Conservation (phyloP, 345 rosid genomes). For the Mallotus nudiflorus region DNA sequence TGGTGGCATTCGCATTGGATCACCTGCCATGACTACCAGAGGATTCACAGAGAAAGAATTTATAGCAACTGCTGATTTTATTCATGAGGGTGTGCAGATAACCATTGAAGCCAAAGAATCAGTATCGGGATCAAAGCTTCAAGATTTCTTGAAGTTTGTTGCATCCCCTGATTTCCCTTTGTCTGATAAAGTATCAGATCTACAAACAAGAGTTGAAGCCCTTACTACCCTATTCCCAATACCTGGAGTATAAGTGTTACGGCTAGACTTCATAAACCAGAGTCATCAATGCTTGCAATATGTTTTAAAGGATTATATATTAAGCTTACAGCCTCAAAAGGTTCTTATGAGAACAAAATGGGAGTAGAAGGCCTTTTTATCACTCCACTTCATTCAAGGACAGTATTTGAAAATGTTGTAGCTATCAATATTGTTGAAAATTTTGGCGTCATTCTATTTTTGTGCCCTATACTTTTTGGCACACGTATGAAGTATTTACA, state of each 20-base stretch:
- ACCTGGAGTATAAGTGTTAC: constrained; percentile 58
- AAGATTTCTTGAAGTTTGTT: constrained; percentile 70
- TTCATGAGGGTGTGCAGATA: constrained; percentile 82
- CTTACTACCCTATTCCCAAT: constrained; percentile 73
- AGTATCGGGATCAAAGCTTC: constrained; percentile 69
- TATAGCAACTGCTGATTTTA: constrained; percentile 60
- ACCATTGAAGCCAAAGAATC: constrained; percentile 59
- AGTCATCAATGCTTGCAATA: neutral
- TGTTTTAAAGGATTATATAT: too few relatives aligned
- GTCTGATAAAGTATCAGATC: constrained; percentile 48
- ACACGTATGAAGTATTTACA: too few relatives aligned
- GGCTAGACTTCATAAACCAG: neutral
- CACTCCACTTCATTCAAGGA: too few relatives aligned
- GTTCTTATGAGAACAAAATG: too few relatives aligned
- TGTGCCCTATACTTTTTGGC: too few relatives aligned
- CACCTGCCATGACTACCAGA: constrained; percentile 95
- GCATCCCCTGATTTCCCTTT: constrained; percentile 57
- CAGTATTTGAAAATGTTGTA: too few relatives aligned
- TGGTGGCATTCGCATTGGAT: constrained; percentile 89
- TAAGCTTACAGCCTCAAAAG: too few relatives aligned
- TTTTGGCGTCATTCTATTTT: too few relatives aligned
- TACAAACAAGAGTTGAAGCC: constrained; percentile 62
- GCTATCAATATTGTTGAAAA: too few relatives aligned
- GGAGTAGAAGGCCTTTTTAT: too few relatives aligned
- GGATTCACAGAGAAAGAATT: constrained; percentile 80